Evolutionary conservation across 805 yeast species (phyloP).

Genomic region (Cyberlindnera subsufficiens): DNA sequence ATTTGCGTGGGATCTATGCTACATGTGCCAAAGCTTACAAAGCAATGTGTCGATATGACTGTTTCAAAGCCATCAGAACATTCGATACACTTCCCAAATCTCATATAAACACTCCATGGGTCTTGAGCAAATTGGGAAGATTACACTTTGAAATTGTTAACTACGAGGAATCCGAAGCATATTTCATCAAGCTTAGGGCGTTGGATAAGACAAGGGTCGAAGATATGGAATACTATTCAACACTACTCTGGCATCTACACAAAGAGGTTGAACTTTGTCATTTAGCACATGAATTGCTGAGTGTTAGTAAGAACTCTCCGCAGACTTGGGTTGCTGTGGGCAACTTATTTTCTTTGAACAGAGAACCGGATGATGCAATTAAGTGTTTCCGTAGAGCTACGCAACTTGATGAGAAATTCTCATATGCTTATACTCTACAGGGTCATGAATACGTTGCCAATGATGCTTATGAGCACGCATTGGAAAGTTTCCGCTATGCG

Average conservation of each 20-base stretch:
- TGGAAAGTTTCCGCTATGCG: constrained; percentile 76
- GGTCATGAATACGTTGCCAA: constrained; percentile 89
- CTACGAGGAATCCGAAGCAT: constrained; percentile 67
- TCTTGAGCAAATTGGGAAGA: constrained; percentile 71
- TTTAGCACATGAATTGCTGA: constrained; percentile 75
- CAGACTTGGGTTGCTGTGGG: constrained; percentile 93
- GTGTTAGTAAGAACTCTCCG: constrained; percentile 57
- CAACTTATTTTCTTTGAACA: constrained; percentile 73
- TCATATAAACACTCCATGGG: constrained; percentile 77
- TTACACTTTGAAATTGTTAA: constrained; percentile 83
- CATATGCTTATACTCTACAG: constrained; percentile 86
- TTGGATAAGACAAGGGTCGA: constrained; percentile 72
- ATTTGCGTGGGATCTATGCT: constrained; percentile 42
- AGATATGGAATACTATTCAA: constrained; percentile 90
- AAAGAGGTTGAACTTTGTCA: constrained; percentile 74
- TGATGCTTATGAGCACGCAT: constrained; percentile 88
- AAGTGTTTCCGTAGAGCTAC: constrained; percentile 79
- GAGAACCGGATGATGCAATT: constrained; percentile 87
- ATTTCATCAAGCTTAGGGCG: constrained; percentile 55
- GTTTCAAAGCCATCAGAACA: constrained; percentile 70
- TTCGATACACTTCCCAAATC: constrained; percentile 57
- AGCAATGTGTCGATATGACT: constrained; percentile 61
- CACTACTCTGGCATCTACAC: constrained; percentile 88
- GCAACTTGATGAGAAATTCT: constrained; percentile 58
- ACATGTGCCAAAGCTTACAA: constrained; percentile 56